Evolutionary conservation across 176 grass and related monocot species (phyloP), one percentile per base, ranked within the genome.

Genomic region (Echinochloa phyllopogon): DNA sequence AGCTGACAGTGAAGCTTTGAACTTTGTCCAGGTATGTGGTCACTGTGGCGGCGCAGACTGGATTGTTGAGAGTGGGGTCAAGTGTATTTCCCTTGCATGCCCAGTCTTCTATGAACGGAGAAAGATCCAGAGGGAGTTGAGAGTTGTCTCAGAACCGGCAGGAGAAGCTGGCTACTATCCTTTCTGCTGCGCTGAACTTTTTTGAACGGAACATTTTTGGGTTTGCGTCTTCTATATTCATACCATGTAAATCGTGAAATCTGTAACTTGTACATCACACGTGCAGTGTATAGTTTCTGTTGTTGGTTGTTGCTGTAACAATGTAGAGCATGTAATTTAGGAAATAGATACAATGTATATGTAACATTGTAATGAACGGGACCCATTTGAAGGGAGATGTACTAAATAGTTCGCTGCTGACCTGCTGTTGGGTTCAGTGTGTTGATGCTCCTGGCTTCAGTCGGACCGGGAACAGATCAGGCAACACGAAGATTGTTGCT

Each of bases 61-160:
- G 91, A 85, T 90, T 69, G 60, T 95, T 41, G 96, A 92, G 64
- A 95, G 79, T 80, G 89, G 91, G 4, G 76, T 98, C 14, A 94
- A 89, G 43, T 98, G 96, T 60, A 83, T 87, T 86, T 98, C 96
- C 3, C 93, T 98, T 41, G 89, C 96, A 74, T 98, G 96, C 69
- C 83, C 96, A 20, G 87, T 95, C 40, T 95, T 98, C 51, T 98
- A 90, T 76, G 96, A 95, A 91, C 90, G 93, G 38, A 74, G 80
- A 72, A 98, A 98, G 62, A 59, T 98, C 61, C 93, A 90, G 47
- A 92, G 72, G 77, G 93, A 92, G 42, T 72, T 95, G 33, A 81
- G 40, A 78, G 72, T 83, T 9, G 75, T 89, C 18, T 90, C 93
- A n/a, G 79, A 81, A 80, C 88, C 83, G 21, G 91, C 91, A 14